Base-by-base conservation (phyloP, 2,329 filamentous ascomycete genomes). In the Fusarium piperis region DNA sequence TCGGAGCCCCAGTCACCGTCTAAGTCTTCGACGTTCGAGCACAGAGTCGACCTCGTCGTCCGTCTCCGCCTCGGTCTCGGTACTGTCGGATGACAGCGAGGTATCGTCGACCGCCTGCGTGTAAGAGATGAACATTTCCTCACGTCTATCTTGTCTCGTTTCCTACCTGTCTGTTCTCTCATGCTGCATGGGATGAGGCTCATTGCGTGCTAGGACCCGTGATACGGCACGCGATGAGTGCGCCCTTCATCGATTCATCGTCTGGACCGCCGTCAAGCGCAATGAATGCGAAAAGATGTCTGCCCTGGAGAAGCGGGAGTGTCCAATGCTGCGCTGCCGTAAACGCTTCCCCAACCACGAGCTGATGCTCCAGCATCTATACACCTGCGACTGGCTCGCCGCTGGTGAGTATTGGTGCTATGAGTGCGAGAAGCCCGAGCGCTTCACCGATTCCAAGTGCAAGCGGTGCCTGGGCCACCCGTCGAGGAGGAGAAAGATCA, bases 351-450 rank as follows among this genome's bases (percentile, higher is more conserved):
- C 81, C 16, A 82, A 84, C 76, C 87, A 89, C 72, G 87, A 89
- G 76, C 68, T 81, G 63, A 87, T 89, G 87, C 81, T 89, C 56
- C 83, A 82, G 72, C 87, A 89, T 68, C 79, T 89, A 11, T 83
- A 85, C 64, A 78, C 77, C 39, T 88, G 87, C 74, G 79, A 81
- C 32, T 81, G 86, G 73, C 82, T 89, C 33, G 76, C 81, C 28
- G 82, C 81, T 4, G 85, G 86, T 64, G 85, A 89, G 79, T 89
- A 89, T 71, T 84, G 86, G 81, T 89, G 87, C 75, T 88, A 86
- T 74, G 84, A 88, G 38, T 88, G 87, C 74, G 84, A 81, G 75
- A 83, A 82, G 72, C 80, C 85, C 62, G 87, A 89, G 75, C 81
- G 81, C 38, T 87, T 88, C 76, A 84, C 84, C 78, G 86, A 89